These are phyloP conservation scores for Sporothrix sp. DNA, from an alignment of 2,329 filamentous ascomycete genomes.

Conservation along the genomic window DNA sequence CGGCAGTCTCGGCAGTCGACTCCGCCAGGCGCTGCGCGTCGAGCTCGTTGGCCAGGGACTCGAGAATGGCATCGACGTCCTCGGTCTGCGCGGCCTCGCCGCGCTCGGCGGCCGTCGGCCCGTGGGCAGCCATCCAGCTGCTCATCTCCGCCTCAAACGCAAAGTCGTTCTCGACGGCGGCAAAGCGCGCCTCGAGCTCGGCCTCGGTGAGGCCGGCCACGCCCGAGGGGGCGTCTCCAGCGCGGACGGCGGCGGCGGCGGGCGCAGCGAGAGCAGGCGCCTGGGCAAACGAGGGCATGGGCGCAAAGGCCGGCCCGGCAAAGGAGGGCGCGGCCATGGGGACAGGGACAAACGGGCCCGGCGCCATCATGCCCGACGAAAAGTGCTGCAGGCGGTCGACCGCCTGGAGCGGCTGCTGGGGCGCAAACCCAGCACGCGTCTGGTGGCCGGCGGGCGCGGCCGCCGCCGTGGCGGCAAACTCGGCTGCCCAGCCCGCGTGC, in stretches of 20 bases:
- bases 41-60: constrained; percentile 19
- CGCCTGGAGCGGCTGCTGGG: constrained; percentile 7
- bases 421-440: neutral
- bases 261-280: neutral
- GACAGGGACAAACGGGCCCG: neutral
- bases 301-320: neutral
- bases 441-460: neutral
- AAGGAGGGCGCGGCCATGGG: neutral
- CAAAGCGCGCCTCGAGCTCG: constrained; percentile 18
- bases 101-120: constrained; percentile 17
- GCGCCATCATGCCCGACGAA: constrained; percentile 7
- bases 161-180: constrained; percentile 11
- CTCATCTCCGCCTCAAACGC: constrained; percentile 23
- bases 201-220: constrained; percentile 13
- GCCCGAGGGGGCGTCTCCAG: neutral
- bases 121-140: constrained; percentile 26
- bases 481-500: constrained; percentile 13
- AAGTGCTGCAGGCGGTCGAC: constrained; percentile 12
- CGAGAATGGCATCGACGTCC: constrained; percentile 20
- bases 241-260: neutral
- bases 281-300: neutral
- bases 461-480: constrained; percentile 11
- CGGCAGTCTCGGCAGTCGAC: neutral
- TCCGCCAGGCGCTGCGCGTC: constrained; percentile 7
- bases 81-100: constrained; percentile 11